A percentile compares a stretch with the other conserved stretches of the same genome.
Conservation (phyloP, 345 rosid species). For the Boechera stricta region DNA sequence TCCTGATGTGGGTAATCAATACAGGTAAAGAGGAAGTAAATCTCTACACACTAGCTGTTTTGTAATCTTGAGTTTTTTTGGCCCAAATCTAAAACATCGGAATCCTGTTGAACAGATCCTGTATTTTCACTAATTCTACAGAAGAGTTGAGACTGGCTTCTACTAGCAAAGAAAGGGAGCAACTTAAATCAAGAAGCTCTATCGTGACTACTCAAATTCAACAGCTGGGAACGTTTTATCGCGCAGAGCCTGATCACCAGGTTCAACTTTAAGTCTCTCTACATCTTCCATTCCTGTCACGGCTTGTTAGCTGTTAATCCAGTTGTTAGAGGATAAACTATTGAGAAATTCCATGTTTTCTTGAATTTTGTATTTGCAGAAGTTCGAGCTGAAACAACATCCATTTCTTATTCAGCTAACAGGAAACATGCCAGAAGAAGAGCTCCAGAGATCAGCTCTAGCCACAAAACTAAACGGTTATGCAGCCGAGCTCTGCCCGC, state of each 20-base stretch:
- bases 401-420: slow-evolving; percentile 80
- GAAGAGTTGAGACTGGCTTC: slow-evolving; percentile 82
- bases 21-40: slow-evolving; percentile 58
- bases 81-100: background rate
- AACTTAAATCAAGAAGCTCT: slow-evolving; percentile 68
- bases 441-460: slow-evolving; percentile 74
- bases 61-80: background rate
- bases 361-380: slow-evolving; percentile 51
- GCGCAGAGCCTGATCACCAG: slow-evolving; percentile 97
- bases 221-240: slow-evolving; percentile 66
- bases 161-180: slow-evolving; percentile 82
- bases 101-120: slow-evolving; percentile 57
- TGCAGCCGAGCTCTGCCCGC: slow-evolving; percentile 88
- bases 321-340: background rate
- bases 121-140: slow-evolving; percentile 80
- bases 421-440: slow-evolving; percentile 83
- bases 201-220: slow-evolving; percentile 87
- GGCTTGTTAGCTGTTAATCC: background rate
- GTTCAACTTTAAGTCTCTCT: slow-evolving; percentile 36
- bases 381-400: slow-evolving; percentile 88
- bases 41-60: background rate
- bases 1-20: slow-evolving; percentile 94
- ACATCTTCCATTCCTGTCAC: background rate
- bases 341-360: background rate
- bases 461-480: slow-evolving; percentile 80